Evolutionary conservation across 2,329 filamentous ascomycete genomes (phyloP), one percentile per base, ranked within the genome.

Genomic region (Cladorrhinum sp.): DNA sequence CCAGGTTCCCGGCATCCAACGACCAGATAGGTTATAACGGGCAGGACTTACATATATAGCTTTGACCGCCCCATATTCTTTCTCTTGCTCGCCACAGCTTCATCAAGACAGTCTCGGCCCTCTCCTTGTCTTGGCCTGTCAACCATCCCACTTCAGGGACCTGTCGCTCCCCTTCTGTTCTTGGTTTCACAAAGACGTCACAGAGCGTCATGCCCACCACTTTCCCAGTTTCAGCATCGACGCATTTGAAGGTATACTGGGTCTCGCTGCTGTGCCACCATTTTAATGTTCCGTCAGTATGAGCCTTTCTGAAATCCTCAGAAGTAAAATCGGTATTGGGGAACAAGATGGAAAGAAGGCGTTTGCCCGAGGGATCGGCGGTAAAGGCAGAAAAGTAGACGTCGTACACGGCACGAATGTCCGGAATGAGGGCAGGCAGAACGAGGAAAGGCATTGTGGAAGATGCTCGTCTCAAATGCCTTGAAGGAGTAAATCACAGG

Each of bases 171-270:
- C 77, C 76, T 5, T 73, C 71, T 8, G 71, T 70, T 23, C 75
- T 68, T 65, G 73, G 68, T 22, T 66, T 62, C 55, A 78, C 60
- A 64, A 77, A 78, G 5, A 78, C 70, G 59, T 82, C 77, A 64
- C 74, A 76, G 18, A 81, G 72, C 2, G 73, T 77, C 75, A 81
- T 80, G 53, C 79, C 79, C 22, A 79, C 71, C 36, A 80, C 74
- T 27, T 76, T 72, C 13, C 75, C 74, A 0, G 73, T 77, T 2
- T 72, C 71, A 6, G 72, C 74, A 64, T 82, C 78, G 24, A 81
- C 71, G 52, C 75, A 78, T 68, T 81, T 81, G 62, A 77, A 70
- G 4, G 78, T 81, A 67, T 80, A 78, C 60, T 81, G 78, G 18
- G 70, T 69, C 12, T 72, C 67, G 60, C 69, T 74, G 12, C 69